Conservation (phyloP, 768 basidiomycete species). For the Serendipita sp. region DNA sequence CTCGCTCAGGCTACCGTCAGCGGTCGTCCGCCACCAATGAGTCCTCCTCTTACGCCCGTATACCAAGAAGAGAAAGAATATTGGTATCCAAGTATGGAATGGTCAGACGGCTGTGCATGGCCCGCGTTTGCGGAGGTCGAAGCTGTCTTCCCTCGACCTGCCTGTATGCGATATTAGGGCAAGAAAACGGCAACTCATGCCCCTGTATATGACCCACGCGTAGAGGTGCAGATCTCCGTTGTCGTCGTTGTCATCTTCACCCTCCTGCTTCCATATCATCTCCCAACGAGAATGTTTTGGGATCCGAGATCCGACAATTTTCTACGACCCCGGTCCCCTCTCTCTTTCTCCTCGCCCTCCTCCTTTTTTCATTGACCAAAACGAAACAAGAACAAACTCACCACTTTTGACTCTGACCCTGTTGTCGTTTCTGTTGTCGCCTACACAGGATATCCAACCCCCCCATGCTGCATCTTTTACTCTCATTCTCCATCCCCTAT, state of each 20-base stretch:
- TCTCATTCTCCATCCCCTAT: neutral
- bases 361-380: too few species aligned
- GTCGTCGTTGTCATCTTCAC: neutral
- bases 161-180: neutral
- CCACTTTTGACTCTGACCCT: too few species aligned
- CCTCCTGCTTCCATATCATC: neutral
- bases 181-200: neutral
- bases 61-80: neutral
- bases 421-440: too few species aligned
- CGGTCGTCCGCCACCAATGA: neutral
- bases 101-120: conserved; percentile 1
- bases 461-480: too few species aligned
- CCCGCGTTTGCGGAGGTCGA: conserved; percentile 2
- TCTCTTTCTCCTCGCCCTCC: too few species aligned
- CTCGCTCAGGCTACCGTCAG: neutral
- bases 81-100: conserved; percentile 5
- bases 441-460: too few species aligned
- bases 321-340: too few species aligned
- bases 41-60: neutral
- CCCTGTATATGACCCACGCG: neutral
- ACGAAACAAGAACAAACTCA: too few species aligned
- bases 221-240: neutral
- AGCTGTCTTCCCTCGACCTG: neutral
- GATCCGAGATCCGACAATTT: too few species aligned
- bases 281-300: too few species aligned